Conservation (phyloP, 805 yeast species). For the Candida caryicola region DNA sequence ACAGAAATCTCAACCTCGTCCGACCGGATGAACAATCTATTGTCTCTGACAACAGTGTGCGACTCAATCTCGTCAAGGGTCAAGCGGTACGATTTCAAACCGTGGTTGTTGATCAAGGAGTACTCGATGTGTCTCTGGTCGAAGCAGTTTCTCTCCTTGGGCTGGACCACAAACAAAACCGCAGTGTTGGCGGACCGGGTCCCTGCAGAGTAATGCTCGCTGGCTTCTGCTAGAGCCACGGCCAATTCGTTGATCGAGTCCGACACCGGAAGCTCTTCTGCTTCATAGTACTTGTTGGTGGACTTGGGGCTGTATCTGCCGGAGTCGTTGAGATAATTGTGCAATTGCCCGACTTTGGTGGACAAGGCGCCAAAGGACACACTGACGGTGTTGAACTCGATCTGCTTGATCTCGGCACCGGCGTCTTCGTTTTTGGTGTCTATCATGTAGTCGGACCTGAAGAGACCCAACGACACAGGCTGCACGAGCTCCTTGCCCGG, state of each 20-base stretch:
- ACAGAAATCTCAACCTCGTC: slow-evolving; percentile 76
- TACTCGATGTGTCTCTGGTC: slow-evolving; percentile 89
- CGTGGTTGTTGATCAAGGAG: slow-evolving; percentile 53
- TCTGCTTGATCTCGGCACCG: slow-evolving; percentile 66
- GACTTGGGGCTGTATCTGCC: slow-evolving; percentile 48
- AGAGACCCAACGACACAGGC: slow-evolving; percentile 73
- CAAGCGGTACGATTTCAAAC: slow-evolving; percentile 61
- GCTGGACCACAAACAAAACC: slow-evolving; percentile 78
- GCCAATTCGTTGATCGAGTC: slow-evolving; percentile 63
- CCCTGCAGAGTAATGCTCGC: slow-evolving; percentile 49
- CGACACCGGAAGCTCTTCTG: slow-evolving; percentile 60
- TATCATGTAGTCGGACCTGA: slow-evolving; percentile 84
- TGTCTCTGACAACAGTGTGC: slow-evolving; percentile 39
- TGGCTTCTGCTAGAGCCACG: slow-evolving; percentile 66
- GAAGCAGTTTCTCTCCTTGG: slow-evolving; percentile 81
- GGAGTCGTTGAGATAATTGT: slow-evolving; percentile 56
- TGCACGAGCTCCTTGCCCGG: slow-evolving; percentile 45
- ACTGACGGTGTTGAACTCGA: slow-evolving; percentile 93
- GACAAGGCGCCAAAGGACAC: slow-evolving; percentile 94
- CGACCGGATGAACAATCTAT: slow-evolving; percentile 50
- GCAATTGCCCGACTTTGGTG: slow-evolving; percentile 73
- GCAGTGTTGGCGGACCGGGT: slow-evolving; percentile 36
- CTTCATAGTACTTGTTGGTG: slow-evolving; percentile 36
- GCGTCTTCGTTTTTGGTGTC: slow-evolving; percentile 34
- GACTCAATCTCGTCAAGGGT: slow-evolving; percentile 58